phyloP scores from a whole-genome alignment of 441 rosid genomes.

The Viola pubescens region DNA sequence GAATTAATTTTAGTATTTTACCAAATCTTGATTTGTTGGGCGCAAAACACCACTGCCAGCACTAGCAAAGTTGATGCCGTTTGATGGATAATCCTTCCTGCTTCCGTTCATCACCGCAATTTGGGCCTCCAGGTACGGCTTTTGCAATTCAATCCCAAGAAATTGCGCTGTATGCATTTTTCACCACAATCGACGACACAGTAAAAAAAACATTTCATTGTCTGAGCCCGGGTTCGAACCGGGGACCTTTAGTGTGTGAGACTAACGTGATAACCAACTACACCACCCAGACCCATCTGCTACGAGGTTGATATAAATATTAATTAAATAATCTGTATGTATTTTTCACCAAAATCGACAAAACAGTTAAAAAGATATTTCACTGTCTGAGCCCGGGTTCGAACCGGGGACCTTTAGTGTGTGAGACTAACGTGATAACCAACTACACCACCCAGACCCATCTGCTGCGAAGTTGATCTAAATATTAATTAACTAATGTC shows the following conservation, averaged over 20 bases:
- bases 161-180: slow-evolving; percentile 34
- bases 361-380: too few species aligned
- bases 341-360: too few species aligned
- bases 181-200: background rate
- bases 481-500: too few species aligned
- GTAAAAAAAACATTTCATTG: background rate
- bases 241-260: background rate
- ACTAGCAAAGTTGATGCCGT: slow-evolving; percentile 69
- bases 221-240: background rate
- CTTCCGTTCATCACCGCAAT: slow-evolving; percentile 31
- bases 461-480: background rate
- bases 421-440: background rate
- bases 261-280: background rate
- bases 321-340: too few species aligned
- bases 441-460: background rate
- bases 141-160: slow-evolving; percentile 41
- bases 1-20: slow-evolving; percentile 6
- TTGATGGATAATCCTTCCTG: slow-evolving; percentile 33
- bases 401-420: background rate
- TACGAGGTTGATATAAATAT: background rate
- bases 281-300: background rate
- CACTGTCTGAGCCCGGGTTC: background rate
- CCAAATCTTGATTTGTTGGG: slow-evolving; percentile 40
- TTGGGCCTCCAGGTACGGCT: slow-evolving; percentile 40
- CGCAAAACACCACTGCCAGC: slow-evolving; percentile 55